A percentile compares a stretch with the other conserved stretches of the same genome.
Evolutionary conservation across 345 rosid species (phyloP).

Genomic region (Salix caprea): DNA sequence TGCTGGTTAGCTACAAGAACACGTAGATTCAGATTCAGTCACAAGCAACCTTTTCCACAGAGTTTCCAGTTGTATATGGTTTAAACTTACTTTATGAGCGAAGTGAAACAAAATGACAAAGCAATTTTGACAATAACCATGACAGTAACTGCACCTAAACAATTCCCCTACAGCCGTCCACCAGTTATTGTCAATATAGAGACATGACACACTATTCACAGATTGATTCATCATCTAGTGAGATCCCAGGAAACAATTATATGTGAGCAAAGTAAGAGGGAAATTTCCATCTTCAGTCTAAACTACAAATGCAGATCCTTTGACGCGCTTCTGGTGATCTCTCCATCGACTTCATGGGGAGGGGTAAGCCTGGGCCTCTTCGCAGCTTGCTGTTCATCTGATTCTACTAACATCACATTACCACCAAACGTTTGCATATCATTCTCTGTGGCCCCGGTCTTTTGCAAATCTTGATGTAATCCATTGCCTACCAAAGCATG

Average conservation of each 20-base stretch:
- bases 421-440: not conserved
- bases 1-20: not conserved
- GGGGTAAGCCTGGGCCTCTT: conserved; percentile 52
- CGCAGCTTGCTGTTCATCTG: conserved; percentile 43
- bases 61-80: not conserved
- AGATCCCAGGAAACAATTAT: not conserved
- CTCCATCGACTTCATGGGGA: conserved; percentile 26
- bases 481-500: conserved; percentile 26
- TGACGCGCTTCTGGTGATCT: conserved; percentile 9
- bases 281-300: not conserved
- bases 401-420: conserved; percentile 1
- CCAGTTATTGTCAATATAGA: not conserved
- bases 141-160: not conserved
- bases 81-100: not conserved
- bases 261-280: not conserved
- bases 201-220: conserved; percentile 25
- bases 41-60: not conserved
- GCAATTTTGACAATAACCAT: not conserved
- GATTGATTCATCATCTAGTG: not conserved
- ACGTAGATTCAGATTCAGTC: not conserved
- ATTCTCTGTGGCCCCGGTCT: conserved; percentile 7
- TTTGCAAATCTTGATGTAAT: conserved; percentile 24
- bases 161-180: not conserved
- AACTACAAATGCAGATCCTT: conserved; percentile 30
- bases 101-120: not conserved